Conservation (phyloP, 306 rosid species). For the Prosopis cineraria region DNA sequence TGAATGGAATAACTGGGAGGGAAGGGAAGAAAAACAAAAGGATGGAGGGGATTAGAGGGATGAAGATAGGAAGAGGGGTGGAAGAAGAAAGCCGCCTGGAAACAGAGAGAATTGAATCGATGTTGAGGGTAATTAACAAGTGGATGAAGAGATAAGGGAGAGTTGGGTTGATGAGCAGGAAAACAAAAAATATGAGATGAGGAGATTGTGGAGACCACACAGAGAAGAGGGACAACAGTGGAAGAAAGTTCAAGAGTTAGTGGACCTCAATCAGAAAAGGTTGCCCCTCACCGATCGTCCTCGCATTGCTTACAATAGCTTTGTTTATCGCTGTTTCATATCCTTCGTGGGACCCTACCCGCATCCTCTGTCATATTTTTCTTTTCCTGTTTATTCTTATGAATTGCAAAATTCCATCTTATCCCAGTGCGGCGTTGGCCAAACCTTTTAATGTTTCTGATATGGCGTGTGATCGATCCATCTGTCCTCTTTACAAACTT, state of each 20-base stretch:
- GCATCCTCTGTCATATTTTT: background rate
- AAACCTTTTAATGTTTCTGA: conserved; percentile 2
- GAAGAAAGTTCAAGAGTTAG: conserved; percentile 21
- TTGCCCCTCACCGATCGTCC: conserved; percentile 37
- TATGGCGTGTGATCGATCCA: background rate
- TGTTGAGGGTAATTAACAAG: background rate
- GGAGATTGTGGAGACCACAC: conserved; percentile 57
- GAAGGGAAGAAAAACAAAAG: no score
- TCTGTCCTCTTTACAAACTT: background rate
- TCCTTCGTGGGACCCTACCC: background rate
- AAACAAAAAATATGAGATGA: conserved; percentile 45
- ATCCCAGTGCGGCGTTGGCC: background rate
- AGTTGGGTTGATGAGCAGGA: background rate
- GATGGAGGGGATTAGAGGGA: background rate
- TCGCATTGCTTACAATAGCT: conserved; percentile 31
- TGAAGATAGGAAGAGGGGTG: background rate
- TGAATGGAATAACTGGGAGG: background rate
- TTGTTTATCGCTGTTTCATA: conserved; percentile 12
- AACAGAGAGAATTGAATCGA: background rate
- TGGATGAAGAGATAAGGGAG: conserved; percentile 10
- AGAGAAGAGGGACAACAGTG: conserved; percentile 19
- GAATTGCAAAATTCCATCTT: background rate
- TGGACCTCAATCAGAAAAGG: conserved; percentile 47
- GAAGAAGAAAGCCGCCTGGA: background rate
- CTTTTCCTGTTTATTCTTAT: background rate